Conservation (phyloP, 2,329 filamentous ascomycete species). For the Colletotrichum sp. region DNA sequence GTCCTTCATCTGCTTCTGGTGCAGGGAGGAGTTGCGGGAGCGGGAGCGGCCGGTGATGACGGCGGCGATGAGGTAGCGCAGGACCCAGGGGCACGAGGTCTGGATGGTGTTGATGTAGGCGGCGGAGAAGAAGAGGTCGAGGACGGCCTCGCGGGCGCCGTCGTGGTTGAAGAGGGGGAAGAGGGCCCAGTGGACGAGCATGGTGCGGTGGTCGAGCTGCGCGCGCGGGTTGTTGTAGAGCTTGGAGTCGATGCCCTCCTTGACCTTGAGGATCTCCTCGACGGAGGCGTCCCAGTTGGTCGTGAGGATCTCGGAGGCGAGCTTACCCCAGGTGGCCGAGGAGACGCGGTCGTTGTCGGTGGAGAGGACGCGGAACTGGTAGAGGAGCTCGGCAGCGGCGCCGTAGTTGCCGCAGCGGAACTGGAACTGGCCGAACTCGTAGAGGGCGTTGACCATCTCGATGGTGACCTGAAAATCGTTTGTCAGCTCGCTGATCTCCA, state of each 20-base stretch:
- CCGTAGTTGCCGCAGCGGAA: conserved; percentile 97
- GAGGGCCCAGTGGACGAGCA: conserved; percentile 97
- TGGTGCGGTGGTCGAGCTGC: conserved; percentile 94
- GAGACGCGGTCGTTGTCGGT: conserved; percentile 98
- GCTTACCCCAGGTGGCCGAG: conserved; percentile 95
- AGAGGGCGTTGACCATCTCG: conserved; percentile 95
- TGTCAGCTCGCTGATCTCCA: background rate
- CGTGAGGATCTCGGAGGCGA: conserved; percentile 93
- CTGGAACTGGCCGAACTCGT: conserved; percentile 96
- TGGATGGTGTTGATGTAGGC: conserved; percentile 99
- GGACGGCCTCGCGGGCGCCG: conserved; percentile 84
- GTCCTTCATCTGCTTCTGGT: conserved; percentile 99
- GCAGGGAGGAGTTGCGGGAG: conserved; percentile 79
- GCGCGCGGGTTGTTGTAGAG: conserved; percentile 96
- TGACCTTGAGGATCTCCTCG: conserved; percentile 89
- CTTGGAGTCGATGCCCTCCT: conserved; percentile 90
- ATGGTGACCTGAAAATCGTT: conserved; percentile 70
- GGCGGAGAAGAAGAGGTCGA: conserved; percentile 96
- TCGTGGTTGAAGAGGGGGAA: conserved; percentile 99
- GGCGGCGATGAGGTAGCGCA: conserved; percentile 91
- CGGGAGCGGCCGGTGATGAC: conserved; percentile 93
- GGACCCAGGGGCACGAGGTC: conserved; percentile 94
- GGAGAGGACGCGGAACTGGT: conserved; percentile 96
- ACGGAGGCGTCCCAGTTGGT: conserved; percentile 94
- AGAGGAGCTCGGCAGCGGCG: conserved; percentile 89